phyloP scores from a whole-genome alignment of 352 stramenopile genomes.

The Thraustochytrium sp. region DNA sequence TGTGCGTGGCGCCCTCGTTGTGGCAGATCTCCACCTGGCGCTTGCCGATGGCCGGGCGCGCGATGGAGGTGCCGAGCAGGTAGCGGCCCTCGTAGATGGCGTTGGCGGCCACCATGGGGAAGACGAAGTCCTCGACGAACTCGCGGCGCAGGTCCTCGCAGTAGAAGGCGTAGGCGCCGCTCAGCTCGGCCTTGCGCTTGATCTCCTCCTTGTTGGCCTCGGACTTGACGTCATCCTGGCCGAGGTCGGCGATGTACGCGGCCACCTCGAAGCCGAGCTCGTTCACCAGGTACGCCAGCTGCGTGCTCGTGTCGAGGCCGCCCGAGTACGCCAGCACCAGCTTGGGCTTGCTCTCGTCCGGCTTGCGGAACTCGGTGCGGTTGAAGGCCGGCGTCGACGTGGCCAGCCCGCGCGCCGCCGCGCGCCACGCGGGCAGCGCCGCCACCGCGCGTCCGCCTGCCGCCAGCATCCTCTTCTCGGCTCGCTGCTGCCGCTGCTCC shows the following conservation, averaged over 20 bases:
- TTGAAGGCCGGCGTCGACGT: no score
- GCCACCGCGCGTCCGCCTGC: no score
- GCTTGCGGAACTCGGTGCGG: slow-evolving; percentile 50
- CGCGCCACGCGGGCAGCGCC: no score
- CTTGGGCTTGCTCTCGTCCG: slow-evolving; percentile 65
- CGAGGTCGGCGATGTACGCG: slow-evolving; percentile 97
- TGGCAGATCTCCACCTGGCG: slow-evolving; percentile 84
- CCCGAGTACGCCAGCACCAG: slow-evolving; percentile 93
- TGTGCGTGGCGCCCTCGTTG: slow-evolving; percentile 77
- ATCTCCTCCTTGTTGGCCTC: slow-evolving; percentile 62
- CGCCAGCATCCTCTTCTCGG: no score
- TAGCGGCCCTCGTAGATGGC: slow-evolving; percentile 96
- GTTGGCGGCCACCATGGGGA: slow-evolving; percentile 86
- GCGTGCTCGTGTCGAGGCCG: slow-evolving; percentile 96
- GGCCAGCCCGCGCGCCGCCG: no score
- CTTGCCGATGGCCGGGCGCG: slow-evolving; percentile 95
- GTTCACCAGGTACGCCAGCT: slow-evolving; percentile 95
- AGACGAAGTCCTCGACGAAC: slow-evolving; percentile 91
- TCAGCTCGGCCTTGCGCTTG: slow-evolving; percentile 76
- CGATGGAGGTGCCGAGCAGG: slow-evolving; percentile 92
- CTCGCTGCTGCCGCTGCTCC: no score
- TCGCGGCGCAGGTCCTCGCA: slow-evolving; percentile 93
- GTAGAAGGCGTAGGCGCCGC: slow-evolving; percentile 76
- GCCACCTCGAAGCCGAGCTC: slow-evolving; percentile 97
- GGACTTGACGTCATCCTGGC: slow-evolving; percentile 77